Percentiles rank a stretch among this genome's conserved stretches.
Evolutionary conservation across 2,329 filamentous ascomycete species (phyloP).

Genomic region (Arthrobotrys sphaeroides): DNA sequence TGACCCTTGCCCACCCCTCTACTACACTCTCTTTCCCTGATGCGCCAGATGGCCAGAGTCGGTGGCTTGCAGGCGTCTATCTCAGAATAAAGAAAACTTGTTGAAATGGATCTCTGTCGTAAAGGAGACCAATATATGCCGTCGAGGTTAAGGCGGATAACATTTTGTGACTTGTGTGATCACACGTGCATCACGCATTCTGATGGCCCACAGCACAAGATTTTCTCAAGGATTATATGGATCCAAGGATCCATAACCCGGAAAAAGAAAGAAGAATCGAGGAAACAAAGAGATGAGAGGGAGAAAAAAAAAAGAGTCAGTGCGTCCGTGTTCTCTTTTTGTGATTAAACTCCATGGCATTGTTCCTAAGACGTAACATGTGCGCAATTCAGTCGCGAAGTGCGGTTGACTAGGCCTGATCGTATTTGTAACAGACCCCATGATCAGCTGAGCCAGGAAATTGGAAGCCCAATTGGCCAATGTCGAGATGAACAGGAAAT

Average conservation of each 20-base stretch:
- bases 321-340: constrained; percentile 17
- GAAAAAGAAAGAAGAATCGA: constrained; percentile 9
- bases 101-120: constrained; percentile 13
- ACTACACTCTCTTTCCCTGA: constrained; percentile 11
- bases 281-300: constrained; percentile 2
- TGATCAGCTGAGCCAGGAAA: constrained; percentile 23
- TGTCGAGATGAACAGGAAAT: neutral
- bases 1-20: constrained; percentile 11
- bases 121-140: neutral
- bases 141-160: constrained; percentile 19
- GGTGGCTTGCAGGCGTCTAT: constrained; percentile 49
- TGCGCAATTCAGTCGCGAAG: constrained; percentile 53
- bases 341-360: constrained; percentile 28
- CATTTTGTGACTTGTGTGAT: constrained; percentile 51
- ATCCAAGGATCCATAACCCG: constrained; percentile 10
- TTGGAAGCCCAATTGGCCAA: constrained; percentile 18
- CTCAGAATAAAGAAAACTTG: constrained; percentile 29
- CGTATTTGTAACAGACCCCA: constrained; percentile 10
- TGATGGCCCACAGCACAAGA: constrained; percentile 17
- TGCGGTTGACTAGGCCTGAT: constrained; percentile 30
- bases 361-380: constrained; percentile 53
- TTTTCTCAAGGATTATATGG: constrained; percentile 22
- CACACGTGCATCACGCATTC: constrained; percentile 41
- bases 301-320: constrained; percentile 16
- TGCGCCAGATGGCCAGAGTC: constrained; percentile 17